Percentiles rank a stretch among this genome's conserved stretches.
phyloP scores from a whole-genome alignment of 163 green algal genomes.

The Prototheca wickerhamii region DNA sequence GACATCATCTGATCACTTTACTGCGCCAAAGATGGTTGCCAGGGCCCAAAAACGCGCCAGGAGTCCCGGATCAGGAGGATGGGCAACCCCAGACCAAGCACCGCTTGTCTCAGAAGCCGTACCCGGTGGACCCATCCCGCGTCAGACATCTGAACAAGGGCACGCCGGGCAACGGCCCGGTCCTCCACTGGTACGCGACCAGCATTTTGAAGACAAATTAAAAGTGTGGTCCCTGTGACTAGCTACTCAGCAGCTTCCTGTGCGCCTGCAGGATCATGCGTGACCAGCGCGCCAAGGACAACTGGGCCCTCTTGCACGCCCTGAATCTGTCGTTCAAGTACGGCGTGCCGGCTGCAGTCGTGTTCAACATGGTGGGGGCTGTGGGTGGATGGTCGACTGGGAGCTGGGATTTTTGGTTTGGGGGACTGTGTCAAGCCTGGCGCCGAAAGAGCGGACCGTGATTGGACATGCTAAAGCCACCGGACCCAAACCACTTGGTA shows the following conservation, averaged over 20 bases:
- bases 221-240: background rate
- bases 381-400: constrained; percentile 1
- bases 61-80: no score
- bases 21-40: no score
- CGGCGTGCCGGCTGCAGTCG: constrained; percentile 56
- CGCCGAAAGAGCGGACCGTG: no score
- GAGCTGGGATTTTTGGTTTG: background rate
- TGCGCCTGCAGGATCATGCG: constrained; percentile 71
- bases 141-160: no score
- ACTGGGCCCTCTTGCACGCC: constrained; percentile 94
- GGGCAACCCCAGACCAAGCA: no score
- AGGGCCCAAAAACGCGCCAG: no score
- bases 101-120: no score
- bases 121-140: no score
- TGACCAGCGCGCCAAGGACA: constrained; percentile 85
- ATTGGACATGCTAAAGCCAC: background rate
- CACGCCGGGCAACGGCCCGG: no score
- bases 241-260: background rate
- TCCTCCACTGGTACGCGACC: background rate
- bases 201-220: background rate
- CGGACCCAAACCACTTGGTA: background rate
- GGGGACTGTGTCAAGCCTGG: background rate
- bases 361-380: constrained; percentile 80
- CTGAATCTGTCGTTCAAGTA: constrained; percentile 47
- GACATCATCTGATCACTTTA: no score